Base-by-base conservation (phyloP, 768 basidiomycete genomes). In the Pisolithus microcarpus region DNA sequence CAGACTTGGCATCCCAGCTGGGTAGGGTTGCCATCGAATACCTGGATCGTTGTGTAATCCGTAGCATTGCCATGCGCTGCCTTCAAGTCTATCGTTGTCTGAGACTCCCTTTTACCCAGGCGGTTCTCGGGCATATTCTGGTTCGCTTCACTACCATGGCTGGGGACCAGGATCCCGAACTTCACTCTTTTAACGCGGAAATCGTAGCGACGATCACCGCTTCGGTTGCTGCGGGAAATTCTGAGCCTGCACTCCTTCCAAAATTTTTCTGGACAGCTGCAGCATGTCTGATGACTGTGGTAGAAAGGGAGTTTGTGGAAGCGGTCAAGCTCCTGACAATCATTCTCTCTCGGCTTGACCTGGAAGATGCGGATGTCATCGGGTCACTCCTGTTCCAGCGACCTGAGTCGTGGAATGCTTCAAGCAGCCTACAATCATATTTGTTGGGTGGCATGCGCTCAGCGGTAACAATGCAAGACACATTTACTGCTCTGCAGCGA, bases 11-110 rank as follows among this genome's bases (percentile, higher is more conserved):
- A 36, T 80, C 85, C 49, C 74, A 78, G 42, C 91, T 94, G 84
- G 91, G 89, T 6, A 83, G 83, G 3, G 56, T 92, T 28, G 87
- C 89, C 9, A 69, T 96, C 51, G 70, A 75, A 26, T 96, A 94
- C 84, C 86, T 90, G 4, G 92, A 91, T 11, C 76, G 84, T 2
- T 95, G 91, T 60, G 86, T 89, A 15, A 90, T 91, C 54, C 82
- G 91, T 43, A 81, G 83, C 37, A 82, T 84, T 18, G 91, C 94
- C 3, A 90, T 88, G 69, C 79, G 92, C 30, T 94, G 92, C 9
- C 72, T 96, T 52, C 93, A 96, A 64, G 74, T 92, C n/a, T 92
- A 90, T 68, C 84, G 91, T 36, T 80, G 86, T 1, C 72, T 96
- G 19, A 79, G 82, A 61, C 86, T 91, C 0, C 73, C 77, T 24